Percentiles rank a stretch among this genome's conserved stretches.
Evolutionary conservation across 805 yeast species (phyloP).

Genomic region (Ogataea trehalophila): DNA sequence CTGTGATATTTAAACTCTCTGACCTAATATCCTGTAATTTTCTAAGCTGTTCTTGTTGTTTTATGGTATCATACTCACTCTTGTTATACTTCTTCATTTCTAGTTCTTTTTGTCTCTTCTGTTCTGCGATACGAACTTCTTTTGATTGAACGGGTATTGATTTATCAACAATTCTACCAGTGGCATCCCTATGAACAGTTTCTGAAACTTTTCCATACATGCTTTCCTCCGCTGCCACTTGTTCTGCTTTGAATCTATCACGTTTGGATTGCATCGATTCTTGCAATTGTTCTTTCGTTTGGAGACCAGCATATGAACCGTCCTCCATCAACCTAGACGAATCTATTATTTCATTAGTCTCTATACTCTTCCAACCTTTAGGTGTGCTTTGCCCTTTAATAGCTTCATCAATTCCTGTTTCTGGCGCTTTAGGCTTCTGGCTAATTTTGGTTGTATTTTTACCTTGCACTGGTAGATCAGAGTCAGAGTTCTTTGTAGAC

Average conservation of each 20-base stretch:
- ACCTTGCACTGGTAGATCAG: neutral
- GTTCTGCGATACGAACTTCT: constrained; percentile 12
- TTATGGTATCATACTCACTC: constrained; percentile 37
- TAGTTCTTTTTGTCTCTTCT: constrained; percentile 22
- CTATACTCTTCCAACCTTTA: constrained; percentile 21
- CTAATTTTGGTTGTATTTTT: neutral
- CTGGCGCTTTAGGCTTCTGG: neutral
- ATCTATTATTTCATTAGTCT: constrained; percentile 16
- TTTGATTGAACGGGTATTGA: constrained; percentile 1
- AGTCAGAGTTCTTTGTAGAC: neutral
- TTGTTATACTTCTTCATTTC: constrained; percentile 28
- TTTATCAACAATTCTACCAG: constrained; percentile 39
- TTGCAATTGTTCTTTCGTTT: constrained; percentile 40
- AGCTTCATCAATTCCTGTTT: neutral
- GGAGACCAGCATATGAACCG: constrained; percentile 36
- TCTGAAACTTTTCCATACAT: constrained; percentile 3
- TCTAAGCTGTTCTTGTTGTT: constrained; percentile 32
- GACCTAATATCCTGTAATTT: constrained; percentile 24
- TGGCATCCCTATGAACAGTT: constrained; percentile 57
- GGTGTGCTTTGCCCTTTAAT: neutral
- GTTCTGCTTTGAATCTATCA: constrained; percentile 25
- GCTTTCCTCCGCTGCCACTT: constrained; percentile 15
- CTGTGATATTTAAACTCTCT: constrained; percentile 28
- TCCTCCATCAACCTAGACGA: constrained; percentile 14
- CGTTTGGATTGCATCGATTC: constrained; percentile 25